Evolutionary conservation across 2,329 filamentous ascomycete species (phyloP).

Genomic region (Aureobasidium sp.): DNA sequence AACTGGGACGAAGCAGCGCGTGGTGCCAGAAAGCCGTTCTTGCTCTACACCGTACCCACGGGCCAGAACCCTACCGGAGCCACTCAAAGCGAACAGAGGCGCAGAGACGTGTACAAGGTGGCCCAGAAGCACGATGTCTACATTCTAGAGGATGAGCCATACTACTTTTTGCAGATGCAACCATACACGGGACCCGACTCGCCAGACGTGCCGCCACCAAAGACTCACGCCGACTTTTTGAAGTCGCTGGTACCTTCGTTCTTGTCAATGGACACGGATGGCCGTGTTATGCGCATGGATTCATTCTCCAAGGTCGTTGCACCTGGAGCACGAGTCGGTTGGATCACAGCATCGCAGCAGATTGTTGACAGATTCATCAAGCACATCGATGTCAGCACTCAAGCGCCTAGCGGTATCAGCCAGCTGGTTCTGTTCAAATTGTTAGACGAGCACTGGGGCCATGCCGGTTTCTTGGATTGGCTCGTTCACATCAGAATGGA

Average conservation of each 20-base stretch:
- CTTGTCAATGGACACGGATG: constrained; percentile 73
- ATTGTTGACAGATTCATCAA: constrained; percentile 73
- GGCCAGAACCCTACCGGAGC: constrained; percentile 89
- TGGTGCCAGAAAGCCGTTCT: constrained; percentile 53
- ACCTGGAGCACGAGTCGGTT: constrained; percentile 73
- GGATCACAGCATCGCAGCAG: constrained; percentile 82
- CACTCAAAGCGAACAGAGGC: constrained; percentile 60
- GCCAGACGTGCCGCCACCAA: constrained; percentile 46
- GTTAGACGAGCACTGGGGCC: constrained; percentile 89
- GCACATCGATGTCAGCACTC: constrained; percentile 74
- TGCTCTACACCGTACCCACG: constrained; percentile 66
- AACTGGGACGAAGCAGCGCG: constrained; percentile 54
- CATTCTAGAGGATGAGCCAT: constrained; percentile 89
- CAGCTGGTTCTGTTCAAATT: constrained; percentile 82
- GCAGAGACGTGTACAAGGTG: constrained; percentile 65
- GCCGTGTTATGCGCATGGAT: constrained; percentile 81
- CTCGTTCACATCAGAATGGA: constrained; percentile 69
- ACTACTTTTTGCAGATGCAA: constrained; percentile 88
- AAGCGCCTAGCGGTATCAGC: constrained; percentile 76
- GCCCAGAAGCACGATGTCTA: constrained; percentile 76
- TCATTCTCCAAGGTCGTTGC: constrained; percentile 89
- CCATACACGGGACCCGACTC: constrained; percentile 53
- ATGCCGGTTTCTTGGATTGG: constrained; percentile 83
- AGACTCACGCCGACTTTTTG: constrained; percentile 64
- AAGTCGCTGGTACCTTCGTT: constrained; percentile 62